Evolutionary conservation across 768 basidiomycete species (phyloP).

Genomic region (Leccinum fibrillosum): DNA sequence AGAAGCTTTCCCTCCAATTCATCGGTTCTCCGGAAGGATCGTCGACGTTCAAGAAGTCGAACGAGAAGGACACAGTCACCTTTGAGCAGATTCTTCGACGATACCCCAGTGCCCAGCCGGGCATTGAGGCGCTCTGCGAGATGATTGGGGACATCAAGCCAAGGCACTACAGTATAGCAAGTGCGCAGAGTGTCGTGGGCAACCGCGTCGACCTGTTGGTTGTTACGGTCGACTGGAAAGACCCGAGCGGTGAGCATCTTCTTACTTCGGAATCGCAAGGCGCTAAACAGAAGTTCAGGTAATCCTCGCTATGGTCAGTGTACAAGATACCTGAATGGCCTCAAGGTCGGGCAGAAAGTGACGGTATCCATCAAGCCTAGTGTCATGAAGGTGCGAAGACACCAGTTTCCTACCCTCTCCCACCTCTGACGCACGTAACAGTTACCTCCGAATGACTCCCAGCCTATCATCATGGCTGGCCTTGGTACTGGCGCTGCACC

Average conservation of each 20-base stretch:
- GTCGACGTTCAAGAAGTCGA: conserved; percentile 91
- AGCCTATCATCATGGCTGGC: conserved; percentile 98
- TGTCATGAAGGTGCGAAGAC: conserved; percentile 85
- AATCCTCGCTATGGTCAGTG: conserved; percentile 86
- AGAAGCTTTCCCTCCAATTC: conserved; percentile 81
- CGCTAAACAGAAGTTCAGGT: conserved; percentile 43
- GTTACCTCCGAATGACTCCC: conserved; percentile 79
- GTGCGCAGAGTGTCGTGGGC: conserved; percentile 92
- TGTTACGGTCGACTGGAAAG: conserved; percentile 93
- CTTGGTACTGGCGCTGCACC: conserved; percentile 98
- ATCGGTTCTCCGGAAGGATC: conserved; percentile 91
- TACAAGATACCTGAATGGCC: conserved; percentile 86
- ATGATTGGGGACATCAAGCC: conserved; percentile 95
- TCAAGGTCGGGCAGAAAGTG: conserved; percentile 86
- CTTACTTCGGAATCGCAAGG: neutral
- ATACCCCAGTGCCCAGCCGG: conserved; percentile 77
- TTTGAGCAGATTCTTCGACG: conserved; percentile 83
- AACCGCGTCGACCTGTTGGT: conserved; percentile 92
- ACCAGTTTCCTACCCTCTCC: neutral
- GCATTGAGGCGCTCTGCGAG: conserved; percentile 83
- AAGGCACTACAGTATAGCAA: conserved; percentile 97
- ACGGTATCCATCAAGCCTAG: conserved; percentile 98
- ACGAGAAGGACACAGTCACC: conserved; percentile 91
- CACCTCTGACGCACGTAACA: conserved; percentile 29
- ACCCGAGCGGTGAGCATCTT: conserved; percentile 64